A percentile compares a stretch with the other conserved stretches of the same genome.
phyloP scores from a whole-genome alignment of 2,329 filamentous ascomycete species.

The Stromatinia cepivora region DNA sequence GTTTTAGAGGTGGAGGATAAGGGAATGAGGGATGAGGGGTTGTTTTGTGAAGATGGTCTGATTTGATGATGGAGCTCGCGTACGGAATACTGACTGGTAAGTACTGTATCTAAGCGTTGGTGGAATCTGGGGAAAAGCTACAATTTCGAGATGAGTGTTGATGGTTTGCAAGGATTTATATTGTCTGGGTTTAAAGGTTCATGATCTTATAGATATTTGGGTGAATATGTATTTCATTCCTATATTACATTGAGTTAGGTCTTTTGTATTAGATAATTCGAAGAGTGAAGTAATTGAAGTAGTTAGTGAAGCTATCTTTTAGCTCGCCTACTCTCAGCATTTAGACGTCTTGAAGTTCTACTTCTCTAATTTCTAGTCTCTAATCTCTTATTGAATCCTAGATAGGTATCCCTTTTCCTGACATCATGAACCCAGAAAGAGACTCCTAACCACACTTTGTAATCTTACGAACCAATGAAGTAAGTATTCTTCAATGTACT shows the following conservation, averaged over 20 bases:
- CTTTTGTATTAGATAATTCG: not conserved
- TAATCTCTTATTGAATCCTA: not conserved
- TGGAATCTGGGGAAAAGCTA: slow-evolving; percentile 20
- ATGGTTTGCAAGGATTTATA: not conserved
- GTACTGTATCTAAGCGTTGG: not conserved
- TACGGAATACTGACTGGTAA: not conserved
- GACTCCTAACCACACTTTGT: not conserved
- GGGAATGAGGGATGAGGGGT: slow-evolving; percentile 18
- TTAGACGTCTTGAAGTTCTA: not conserved
- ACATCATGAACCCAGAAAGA: not conserved
- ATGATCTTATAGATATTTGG: not conserved
- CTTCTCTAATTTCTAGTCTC: not conserved
- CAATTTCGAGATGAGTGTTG: not conserved
- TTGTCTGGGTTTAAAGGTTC: not conserved
- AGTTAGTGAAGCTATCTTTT: no score
- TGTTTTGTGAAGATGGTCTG: not conserved
- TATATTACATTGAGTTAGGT: not conserved
- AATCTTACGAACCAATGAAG: no score
- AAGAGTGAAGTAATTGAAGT: not conserved
- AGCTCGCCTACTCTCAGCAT: not conserved
- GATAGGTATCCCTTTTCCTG: not conserved
- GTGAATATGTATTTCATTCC: not conserved
- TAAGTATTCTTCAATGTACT: not conserved
- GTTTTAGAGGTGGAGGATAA: not conserved
- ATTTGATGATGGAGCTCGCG: slow-evolving; percentile 6